Percentiles rank a stretch among this genome's conserved stretches.
Conservation (phyloP, 768 basidiomycete genomes). For the Phaffia australis region DNA sequence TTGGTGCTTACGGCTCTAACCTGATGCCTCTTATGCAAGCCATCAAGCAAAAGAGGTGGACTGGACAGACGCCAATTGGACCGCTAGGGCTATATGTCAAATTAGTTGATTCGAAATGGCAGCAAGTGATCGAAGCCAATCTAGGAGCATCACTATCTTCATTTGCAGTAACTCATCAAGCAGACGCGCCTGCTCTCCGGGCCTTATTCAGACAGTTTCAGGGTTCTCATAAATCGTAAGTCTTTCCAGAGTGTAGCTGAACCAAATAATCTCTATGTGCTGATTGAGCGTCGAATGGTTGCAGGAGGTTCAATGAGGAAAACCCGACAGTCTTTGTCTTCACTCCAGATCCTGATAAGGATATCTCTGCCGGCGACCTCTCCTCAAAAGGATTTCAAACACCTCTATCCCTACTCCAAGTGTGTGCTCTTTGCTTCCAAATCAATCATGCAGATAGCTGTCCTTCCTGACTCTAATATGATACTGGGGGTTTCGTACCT, state of each 20-base stretch:
- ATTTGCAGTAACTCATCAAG: constrained; percentile 62
- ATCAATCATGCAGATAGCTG: neutral
- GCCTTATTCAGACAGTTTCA: constrained; percentile 40
- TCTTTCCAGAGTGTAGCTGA: neutral
- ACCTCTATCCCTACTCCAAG: constrained; percentile 69
- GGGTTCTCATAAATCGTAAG: constrained; percentile 3
- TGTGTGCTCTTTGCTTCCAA: constrained; percentile 37
- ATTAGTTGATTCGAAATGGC: constrained; percentile 60
- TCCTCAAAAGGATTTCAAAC: constrained; percentile 47
- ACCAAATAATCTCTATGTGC: neutral
- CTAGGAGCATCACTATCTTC: constrained; percentile 52
- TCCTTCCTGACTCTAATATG: constrained; percentile 14
- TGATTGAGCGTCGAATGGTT: neutral
- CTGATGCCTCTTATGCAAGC: constrained; percentile 31
- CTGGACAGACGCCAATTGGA: constrained; percentile 35
- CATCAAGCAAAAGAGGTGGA: constrained; percentile 32
- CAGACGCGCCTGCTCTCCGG: constrained; percentile 53
- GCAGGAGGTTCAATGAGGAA: neutral
- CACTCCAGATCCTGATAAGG: constrained; percentile 3
- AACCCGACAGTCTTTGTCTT: neutral
- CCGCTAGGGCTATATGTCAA: constrained; percentile 72
- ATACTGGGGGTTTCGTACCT: neutral
- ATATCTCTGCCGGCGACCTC: constrained; percentile 18
- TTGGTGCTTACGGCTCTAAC: constrained; percentile 34
- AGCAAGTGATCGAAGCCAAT: constrained; percentile 52